phyloP scores from a whole-genome alignment of 208 protist species.

The Leishmania lainsoni region DNA sequence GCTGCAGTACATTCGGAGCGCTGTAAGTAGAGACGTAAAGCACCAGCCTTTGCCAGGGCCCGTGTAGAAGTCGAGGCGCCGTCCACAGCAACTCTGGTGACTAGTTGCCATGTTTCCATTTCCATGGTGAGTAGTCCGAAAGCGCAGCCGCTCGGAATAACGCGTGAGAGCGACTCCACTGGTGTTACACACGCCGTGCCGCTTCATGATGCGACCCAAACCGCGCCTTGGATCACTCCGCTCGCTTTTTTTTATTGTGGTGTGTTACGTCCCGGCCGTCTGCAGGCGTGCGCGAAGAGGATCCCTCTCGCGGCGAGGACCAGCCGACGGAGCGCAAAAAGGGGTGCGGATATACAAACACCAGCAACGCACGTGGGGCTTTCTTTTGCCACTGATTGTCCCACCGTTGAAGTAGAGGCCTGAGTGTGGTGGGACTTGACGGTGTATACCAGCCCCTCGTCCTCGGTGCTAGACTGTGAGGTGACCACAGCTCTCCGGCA shows the following conservation, averaged over 20 bases:
- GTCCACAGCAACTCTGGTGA: background rate
- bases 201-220: background rate
- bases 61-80: background rate
- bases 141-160: background rate
- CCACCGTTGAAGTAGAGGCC: background rate
- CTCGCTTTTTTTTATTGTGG: background rate
- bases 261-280: background rate
- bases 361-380: background rate
- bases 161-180: background rate
- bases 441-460: background rate
- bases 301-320: background rate
- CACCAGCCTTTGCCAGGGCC: background rate
- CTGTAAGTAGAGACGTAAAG: background rate
- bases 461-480: background rate
- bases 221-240: background rate
- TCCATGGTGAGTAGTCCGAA: background rate
- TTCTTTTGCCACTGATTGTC: background rate
- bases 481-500: background rate
- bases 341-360: background rate
- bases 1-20: constrained; percentile 3
- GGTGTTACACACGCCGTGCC: background rate
- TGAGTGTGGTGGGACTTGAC: background rate
- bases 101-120: background rate
- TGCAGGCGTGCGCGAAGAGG: background rate
- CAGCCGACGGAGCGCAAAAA: background rate